Evolutionary conservation across 2,329 filamentous ascomycete genomes (phyloP).

Genomic region (Curvularia hawaiiensis): DNA sequence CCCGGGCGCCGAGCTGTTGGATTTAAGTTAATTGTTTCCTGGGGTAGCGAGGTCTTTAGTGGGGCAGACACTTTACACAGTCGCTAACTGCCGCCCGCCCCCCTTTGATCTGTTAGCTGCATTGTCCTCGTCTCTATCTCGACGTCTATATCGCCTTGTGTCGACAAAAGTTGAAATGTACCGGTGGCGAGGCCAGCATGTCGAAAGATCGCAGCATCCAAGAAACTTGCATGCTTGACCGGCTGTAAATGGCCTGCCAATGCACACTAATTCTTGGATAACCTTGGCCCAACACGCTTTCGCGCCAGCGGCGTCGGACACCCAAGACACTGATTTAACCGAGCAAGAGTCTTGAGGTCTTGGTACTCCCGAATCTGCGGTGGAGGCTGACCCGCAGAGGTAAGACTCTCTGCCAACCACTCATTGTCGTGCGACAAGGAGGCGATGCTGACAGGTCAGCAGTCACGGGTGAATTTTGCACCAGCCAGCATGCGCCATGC

Average conservation of each 20-base stretch:
- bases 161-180: neutral
- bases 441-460: neutral
- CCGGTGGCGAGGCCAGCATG: neutral
- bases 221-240: slow-evolving; percentile 1
- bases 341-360: neutral
- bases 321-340: neutral
- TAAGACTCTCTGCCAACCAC: neutral
- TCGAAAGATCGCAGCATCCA: neutral
- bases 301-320: neutral
- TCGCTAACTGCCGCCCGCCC: slow-evolving; percentile 4
- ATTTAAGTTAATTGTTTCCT: neutral
- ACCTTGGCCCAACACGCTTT: neutral
- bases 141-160: neutral
- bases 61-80: neutral
- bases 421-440: neutral
- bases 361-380: neutral
- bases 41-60: neutral
- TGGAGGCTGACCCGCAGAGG: neutral
- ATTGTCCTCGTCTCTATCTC: neutral
- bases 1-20: slow-evolving; percentile 5
- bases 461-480: neutral
- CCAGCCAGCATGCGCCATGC: neutral
- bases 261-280: neutral
- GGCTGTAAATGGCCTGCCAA: neutral
- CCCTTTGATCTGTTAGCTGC: neutral